These are phyloP conservation scores for Diaporthe citrichinensis DNA, from an alignment of 2,329 filamentous ascomycete genomes.

Conservation along the genomic window DNA sequence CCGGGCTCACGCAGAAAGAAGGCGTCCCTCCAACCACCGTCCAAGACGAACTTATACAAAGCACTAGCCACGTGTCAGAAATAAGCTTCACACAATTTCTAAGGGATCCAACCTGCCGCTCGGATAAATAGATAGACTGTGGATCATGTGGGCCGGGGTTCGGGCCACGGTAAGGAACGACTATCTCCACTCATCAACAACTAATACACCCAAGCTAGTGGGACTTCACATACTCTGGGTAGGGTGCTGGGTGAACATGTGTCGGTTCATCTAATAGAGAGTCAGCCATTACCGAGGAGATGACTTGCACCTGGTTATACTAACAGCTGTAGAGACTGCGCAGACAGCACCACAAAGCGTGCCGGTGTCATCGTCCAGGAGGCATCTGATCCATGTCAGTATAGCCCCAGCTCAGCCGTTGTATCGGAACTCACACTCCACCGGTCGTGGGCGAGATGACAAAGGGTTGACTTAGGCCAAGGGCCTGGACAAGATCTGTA, in stretches of 20 bases:
- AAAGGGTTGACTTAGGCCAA: neutral
- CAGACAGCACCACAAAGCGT: neutral
- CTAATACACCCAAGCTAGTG: no score
- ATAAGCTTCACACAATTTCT: accelerated
- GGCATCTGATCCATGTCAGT: neutral
- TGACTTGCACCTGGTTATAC: no score
- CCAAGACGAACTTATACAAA: neutral
- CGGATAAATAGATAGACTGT: neutral
- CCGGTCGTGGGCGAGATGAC: neutral
- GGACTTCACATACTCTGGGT: neutral
- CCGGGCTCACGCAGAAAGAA: neutral
- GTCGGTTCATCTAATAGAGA: neutral
- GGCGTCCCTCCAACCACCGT: neutral
- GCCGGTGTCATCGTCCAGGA: neutral
- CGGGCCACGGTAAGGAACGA: neutral
- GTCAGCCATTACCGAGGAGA: neutral
- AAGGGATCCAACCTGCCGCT: neutral
- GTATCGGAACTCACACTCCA: neutral
- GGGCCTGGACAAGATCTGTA: neutral
- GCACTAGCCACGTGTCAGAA: neutral
- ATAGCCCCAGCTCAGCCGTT: no score
- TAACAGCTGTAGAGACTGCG: neutral
- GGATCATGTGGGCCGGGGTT: neutral
- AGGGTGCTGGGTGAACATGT: neutral
- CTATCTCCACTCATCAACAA: neutral